phyloP scores from a whole-genome alignment of 345 rosid species.

The Hibiscus syriacus region DNA sequence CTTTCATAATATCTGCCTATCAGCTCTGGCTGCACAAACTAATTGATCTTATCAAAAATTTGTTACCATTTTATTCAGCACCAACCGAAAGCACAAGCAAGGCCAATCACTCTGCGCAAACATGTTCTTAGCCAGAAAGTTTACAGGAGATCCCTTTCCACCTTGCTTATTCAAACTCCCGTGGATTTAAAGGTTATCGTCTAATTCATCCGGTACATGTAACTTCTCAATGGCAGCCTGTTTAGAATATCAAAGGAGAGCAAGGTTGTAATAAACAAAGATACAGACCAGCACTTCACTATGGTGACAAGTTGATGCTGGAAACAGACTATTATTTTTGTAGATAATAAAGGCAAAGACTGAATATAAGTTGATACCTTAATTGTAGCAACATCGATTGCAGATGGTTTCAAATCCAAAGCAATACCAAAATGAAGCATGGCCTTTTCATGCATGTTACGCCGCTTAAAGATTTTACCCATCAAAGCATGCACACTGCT shows the following conservation, averaged over 20 bases:
- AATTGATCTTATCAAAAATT: neutral
- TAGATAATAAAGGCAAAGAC: neutral
- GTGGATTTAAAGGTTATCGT: slow-evolving; percentile 42
- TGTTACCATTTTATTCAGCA: slow-evolving; percentile 5
- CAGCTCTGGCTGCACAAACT: neutral
- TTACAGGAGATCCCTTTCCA: slow-evolving; percentile 7
- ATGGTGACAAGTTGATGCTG: neutral
- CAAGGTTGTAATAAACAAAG: neutral
- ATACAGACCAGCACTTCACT: neutral
- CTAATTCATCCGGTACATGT: slow-evolving; percentile 91
- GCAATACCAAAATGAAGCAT: slow-evolving; percentile 96
- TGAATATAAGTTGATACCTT: slow-evolving; percentile 46
- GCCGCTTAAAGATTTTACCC: slow-evolving; percentile 82
- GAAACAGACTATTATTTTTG: no score
- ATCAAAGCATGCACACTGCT: slow-evolving; percentile 90
- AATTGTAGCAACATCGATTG: slow-evolving; percentile 82
- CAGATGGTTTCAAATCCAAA: slow-evolving; percentile 93
- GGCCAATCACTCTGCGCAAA: slow-evolving; percentile 14
- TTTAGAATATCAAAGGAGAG: slow-evolving; percentile 8
- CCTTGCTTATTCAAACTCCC: neutral
- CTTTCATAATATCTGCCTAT: slow-evolving; percentile 3
- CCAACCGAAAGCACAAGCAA: slow-evolving; percentile 43
- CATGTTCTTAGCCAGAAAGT: slow-evolving; percentile 15
- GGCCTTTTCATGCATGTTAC: slow-evolving; percentile 77
- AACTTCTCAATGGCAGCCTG: slow-evolving; percentile 97